Evolutionary conservation across 768 basidiomycete genomes (phyloP), one percentile per base, ranked within the genome.

Genomic region (Tulasnella sp.): DNA sequence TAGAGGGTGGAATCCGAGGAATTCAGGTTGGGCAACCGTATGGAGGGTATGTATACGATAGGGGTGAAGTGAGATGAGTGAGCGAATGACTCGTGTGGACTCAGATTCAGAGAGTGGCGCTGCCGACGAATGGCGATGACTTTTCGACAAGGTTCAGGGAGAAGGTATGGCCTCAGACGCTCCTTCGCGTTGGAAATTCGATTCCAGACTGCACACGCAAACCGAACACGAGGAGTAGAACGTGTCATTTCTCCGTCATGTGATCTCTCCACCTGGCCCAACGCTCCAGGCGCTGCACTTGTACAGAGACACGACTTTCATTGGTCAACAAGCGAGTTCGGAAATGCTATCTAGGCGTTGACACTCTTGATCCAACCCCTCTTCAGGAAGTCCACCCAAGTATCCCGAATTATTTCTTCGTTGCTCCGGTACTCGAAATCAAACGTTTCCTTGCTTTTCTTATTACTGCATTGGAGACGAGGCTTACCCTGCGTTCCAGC

Each of bases 221-320:
- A 69, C 64, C 64, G 64, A 69, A 69, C 64, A 69, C 64, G 64
- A 60, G 58, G 64, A 69, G 64, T 69, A 69, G 64, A 69, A 69
- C 18, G 46, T 46, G 46, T 46, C 46, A 46, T 46, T 37, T 37
- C 46, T 46, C 46, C 46, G 46, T 46, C 46, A 46, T 46, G 46
- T 46, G 46, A 46, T 20, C 46, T 20, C 46, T 46, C 46, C 46
- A 18, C 46, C 46, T 46, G 11, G 11, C 44, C 11, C 44, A 46
- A 14, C 42, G 12, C 42, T 42, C 42, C 42, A 42, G 12, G 42
- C 44, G 44, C 44, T 46, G 44, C 44, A 12, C 46, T 14, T 46
- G 16, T 16, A 46, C 46, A 46, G 16, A 46, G 7, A 42, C 46
- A 46, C 46, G 46, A 16, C 46, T 46, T 46, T 46, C 46, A 46